Evolutionary conservation across 2,329 filamentous ascomycete genomes (phyloP).

Genomic region (Colletotrichum trifolii): DNA sequence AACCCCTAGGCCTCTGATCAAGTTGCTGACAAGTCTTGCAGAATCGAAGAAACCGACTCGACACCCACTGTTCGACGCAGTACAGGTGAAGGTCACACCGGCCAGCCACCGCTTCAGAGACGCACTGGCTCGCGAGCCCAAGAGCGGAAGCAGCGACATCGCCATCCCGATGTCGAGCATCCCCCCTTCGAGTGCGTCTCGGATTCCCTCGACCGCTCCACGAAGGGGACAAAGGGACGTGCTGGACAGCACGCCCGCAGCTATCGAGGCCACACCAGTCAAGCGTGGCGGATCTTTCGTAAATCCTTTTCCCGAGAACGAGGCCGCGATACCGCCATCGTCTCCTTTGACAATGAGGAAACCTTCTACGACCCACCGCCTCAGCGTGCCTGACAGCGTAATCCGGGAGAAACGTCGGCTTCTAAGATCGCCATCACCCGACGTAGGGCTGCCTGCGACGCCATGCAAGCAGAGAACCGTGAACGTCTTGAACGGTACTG

Average conservation of each 20-base stretch:
- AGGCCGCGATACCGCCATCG: slow-evolving; percentile 47
- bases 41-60: slow-evolving; percentile 65
- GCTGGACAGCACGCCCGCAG: slow-evolving; percentile 39
- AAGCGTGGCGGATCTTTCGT: slow-evolving; percentile 7
- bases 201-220: slow-evolving; percentile 56
- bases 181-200: slow-evolving; percentile 51
- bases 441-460: slow-evolving; percentile 47
- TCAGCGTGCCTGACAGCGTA: slow-evolving; percentile 41
- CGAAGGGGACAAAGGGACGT: slow-evolving; percentile 45
- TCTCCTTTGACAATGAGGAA: slow-evolving; percentile 48
- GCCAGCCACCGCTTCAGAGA: slow-evolving; percentile 66
- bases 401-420: slow-evolving; percentile 40
- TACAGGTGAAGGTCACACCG: slow-evolving; percentile 69
- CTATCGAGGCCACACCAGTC: slow-evolving; percentile 37
- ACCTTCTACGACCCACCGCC: slow-evolving; percentile 20
- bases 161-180: slow-evolving; percentile 39
- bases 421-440: slow-evolving; percentile 26
- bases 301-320: slow-evolving; percentile 36
- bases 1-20: not conserved
- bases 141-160: slow-evolving; percentile 27
- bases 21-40: slow-evolving; percentile 40
- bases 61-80: slow-evolving; percentile 48
- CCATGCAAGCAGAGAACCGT: slow-evolving; percentile 48
- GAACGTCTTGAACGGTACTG: slow-evolving; percentile 35
- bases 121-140: slow-evolving; percentile 50